Percentiles rank a stretch among this genome's conserved stretches.
phyloP scores from a whole-genome alignment of 2,329 filamentous ascomycete species.

The Fusarium dimerum region DNA sequence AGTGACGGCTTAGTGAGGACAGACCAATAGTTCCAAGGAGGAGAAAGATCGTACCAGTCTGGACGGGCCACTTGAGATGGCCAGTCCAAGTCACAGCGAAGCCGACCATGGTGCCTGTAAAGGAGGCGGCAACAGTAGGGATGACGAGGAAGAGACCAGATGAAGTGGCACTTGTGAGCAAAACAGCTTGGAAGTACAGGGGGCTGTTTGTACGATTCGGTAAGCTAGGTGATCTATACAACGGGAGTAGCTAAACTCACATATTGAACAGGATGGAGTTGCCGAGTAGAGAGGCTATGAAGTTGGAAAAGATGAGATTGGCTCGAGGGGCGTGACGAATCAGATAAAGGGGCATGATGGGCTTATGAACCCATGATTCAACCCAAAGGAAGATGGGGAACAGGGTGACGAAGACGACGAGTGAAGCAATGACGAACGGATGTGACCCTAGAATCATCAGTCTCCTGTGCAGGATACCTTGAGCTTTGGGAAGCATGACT shows the following conservation, averaged over 20 bases:
- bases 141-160: conserved; percentile 73
- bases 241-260: conserved; percentile 33
- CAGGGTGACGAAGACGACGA: conserved; percentile 47
- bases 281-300: conserved; percentile 50
- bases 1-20: conserved; percentile 48
- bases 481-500: conserved; percentile 22
- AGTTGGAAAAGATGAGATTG: conserved; percentile 59
- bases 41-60: conserved; percentile 49
- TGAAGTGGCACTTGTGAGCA: conserved; percentile 66
- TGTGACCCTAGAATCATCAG: conserved; percentile 51
- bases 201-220: conserved; percentile 46
- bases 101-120: conserved; percentile 58
- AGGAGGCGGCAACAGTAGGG: conserved; percentile 58
- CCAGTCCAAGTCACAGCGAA: conserved; percentile 62
- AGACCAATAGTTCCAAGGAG: conserved; percentile 54
- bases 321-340: conserved; percentile 52
- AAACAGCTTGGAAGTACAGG: conserved; percentile 75
- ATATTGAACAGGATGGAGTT: conserved; percentile 63
- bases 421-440: conserved; percentile 55
- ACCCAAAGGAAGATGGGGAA: conserved; percentile 55
- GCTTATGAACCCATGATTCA: conserved; percentile 51
- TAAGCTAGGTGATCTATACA: background rate
- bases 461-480: background rate
- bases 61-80: conserved; percentile 60
- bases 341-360: conserved; percentile 62